Percentiles rank a stretch among this genome's conserved stretches.
Conservation (phyloP, 2,329 filamentous ascomycete genomes). For the Monilinia polystroma region DNA sequence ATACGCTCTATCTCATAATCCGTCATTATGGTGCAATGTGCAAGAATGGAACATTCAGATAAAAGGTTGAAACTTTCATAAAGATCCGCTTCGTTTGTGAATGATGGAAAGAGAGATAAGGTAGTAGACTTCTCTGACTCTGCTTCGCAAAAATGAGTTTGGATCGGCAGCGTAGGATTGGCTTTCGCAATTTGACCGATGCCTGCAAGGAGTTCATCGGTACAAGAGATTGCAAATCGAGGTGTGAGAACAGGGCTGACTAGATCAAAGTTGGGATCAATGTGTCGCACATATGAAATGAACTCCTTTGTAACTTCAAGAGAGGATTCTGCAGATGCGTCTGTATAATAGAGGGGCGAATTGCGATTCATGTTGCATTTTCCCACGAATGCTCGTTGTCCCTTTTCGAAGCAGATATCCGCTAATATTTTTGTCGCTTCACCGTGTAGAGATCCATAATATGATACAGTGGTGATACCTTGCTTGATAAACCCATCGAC, state of each 20-base stretch:
- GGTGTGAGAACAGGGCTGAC: slow-evolving; percentile 52
- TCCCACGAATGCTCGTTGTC: slow-evolving; percentile 85
- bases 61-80: slow-evolving; percentile 58
- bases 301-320: slow-evolving; percentile 25
- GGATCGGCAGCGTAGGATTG: slow-evolving; percentile 54
- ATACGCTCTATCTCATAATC: slow-evolving; percentile 55
- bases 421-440: slow-evolving; percentile 82
- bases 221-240: slow-evolving; percentile 48
- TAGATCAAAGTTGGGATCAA: slow-evolving; percentile 48
- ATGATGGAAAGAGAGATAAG: slow-evolving; percentile 54
- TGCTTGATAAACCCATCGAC: slow-evolving; percentile 76
- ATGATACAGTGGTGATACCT: slow-evolving; percentile 86
- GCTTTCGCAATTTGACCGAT: slow-evolving; percentile 53
- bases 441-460: slow-evolving; percentile 86
- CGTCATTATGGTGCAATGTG: slow-evolving; percentile 63
- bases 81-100: slow-evolving; percentile 57
- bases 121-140: slow-evolving; percentile 59
- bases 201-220: slow-evolving; percentile 51
- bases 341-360: slow-evolving; percentile 57
- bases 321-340: slow-evolving; percentile 44
- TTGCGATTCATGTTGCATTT: slow-evolving; percentile 69
- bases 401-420: slow-evolving; percentile 70
- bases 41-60: slow-evolving; percentile 56
- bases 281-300: slow-evolving; percentile 42
- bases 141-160: slow-evolving; percentile 68